Conservation (phyloP, 306 rosid genomes). For the Casuarina glauca region DNA sequence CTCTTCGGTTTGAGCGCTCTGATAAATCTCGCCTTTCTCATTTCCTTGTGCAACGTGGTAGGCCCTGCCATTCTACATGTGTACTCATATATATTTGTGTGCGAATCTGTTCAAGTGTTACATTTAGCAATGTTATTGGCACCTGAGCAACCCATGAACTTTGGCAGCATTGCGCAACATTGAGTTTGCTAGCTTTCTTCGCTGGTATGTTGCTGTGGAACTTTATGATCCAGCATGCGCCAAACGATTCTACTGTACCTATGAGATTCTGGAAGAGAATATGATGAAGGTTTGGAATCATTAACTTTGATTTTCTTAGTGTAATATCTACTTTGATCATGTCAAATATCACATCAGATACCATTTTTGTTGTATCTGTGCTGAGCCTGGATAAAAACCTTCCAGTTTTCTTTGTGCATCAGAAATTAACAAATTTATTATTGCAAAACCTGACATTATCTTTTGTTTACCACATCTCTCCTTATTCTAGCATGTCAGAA, state of each 20-base stretch:
- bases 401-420: neutral
- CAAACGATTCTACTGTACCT: slow-evolving; percentile 86
- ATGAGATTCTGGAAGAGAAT: slow-evolving; percentile 90
- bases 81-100: slow-evolving; percentile 21
- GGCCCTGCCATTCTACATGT: slow-evolving; percentile 14
- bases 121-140: slow-evolving; percentile 28
- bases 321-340: slow-evolving; percentile 9
- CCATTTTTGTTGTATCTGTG: neutral
- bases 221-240: slow-evolving; percentile 95
- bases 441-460: neutral
- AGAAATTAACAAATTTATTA: neutral
- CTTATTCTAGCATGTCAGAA: neutral
- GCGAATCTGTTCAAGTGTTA: slow-evolving; percentile 28
- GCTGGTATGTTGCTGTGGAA: slow-evolving; percentile 98
- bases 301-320: slow-evolving; percentile 18
- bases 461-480: neutral
- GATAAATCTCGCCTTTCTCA: slow-evolving; percentile 92
- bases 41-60: slow-evolving; percentile 93
- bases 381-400: neutral
- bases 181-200: slow-evolving; percentile 98
- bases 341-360: neutral
- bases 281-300: slow-evolving; percentile 82
- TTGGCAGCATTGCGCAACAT: slow-evolving; percentile 80
- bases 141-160: slow-evolving; percentile 38
- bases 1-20: slow-evolving; percentile 96